Conservation (phyloP, 768 basidiomycete genomes). For the Naematelia encephala region DNA sequence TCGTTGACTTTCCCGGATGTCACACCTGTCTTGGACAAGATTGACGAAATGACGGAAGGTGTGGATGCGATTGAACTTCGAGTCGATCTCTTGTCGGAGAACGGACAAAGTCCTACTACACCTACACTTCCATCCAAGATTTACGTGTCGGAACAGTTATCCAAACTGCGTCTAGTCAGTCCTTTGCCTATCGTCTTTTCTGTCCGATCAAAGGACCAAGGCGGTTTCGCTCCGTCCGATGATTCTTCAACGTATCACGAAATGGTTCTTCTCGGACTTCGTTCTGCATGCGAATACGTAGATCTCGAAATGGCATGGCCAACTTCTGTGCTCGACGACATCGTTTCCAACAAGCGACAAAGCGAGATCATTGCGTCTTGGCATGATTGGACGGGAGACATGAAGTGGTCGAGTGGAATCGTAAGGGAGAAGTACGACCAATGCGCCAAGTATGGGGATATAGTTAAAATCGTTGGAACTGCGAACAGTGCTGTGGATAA, state of each 20-base stretch:
- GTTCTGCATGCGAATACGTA: conserved; percentile 83
- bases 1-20: conserved; percentile 89
- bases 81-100: conserved; percentile 74
- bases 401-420: conserved; percentile 71
- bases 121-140: conserved; percentile 62
- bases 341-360: conserved; percentile 63
- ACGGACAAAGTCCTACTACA: conserved; percentile 52
- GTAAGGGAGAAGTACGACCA: conserved; percentile 68
- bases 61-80: conserved; percentile 92
- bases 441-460: conserved; percentile 71
- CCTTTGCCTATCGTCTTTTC: conserved; percentile 88
- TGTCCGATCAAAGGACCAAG: conserved; percentile 79
- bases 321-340: conserved; percentile 59
- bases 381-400: conserved; percentile 86
- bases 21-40: conserved; percentile 62
- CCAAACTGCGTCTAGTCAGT: conserved; percentile 70
- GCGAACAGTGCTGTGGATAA: conserved; percentile 74
- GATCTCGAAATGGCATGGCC: conserved; percentile 84
- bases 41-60: conserved; percentile 73
- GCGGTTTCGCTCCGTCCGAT: conserved; percentile 82
- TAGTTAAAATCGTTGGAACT: conserved; percentile 88
- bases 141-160: conserved; percentile 78
- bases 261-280: conserved; percentile 72
- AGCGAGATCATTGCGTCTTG: conserved; percentile 86
- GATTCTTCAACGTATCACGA: conserved; percentile 68